phyloP scores from a whole-genome alignment of 2,329 filamentous ascomycete genomes.

The Sporothrix dimorphospora region DNA sequence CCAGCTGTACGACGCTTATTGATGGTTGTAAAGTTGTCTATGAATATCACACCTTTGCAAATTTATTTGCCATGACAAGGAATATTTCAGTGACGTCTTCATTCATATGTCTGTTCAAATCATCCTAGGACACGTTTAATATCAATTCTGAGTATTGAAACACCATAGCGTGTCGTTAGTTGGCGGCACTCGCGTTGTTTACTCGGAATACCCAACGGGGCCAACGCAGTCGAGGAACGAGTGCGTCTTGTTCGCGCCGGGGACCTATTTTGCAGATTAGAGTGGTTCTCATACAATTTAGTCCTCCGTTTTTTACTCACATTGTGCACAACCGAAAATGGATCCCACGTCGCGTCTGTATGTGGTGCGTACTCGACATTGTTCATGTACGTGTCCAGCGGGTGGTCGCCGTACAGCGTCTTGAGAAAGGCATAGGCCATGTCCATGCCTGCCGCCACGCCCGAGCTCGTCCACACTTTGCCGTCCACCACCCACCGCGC shows the following conservation, averaged over 20 bases:
- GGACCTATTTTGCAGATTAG: background rate
- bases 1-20: no score
- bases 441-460: slow-evolving; percentile 4
- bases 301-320: background rate
- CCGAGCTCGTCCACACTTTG: slow-evolving; percentile 2
- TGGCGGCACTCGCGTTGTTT: background rate
- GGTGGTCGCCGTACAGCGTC: background rate
- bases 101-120: background rate
- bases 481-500: slow-evolving; percentile 14
- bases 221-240: slow-evolving; percentile 2
- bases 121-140: background rate
- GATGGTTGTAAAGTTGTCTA: no score
- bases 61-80: no score
- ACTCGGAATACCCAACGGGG: background rate
- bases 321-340: slow-evolving; percentile 12
- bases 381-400: background rate
- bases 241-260: background rate
- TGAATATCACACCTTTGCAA: no score
- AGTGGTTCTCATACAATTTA: no score
- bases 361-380: slow-evolving; percentile 8
- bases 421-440: slow-evolving; percentile 1
- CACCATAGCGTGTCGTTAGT: background rate
- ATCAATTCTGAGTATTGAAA: background rate
- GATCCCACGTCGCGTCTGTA: slow-evolving; percentile 7
- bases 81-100: no score